phyloP scores from a whole-genome alignment of 345 rosid genomes.

The Alliaria petiolata region DNA sequence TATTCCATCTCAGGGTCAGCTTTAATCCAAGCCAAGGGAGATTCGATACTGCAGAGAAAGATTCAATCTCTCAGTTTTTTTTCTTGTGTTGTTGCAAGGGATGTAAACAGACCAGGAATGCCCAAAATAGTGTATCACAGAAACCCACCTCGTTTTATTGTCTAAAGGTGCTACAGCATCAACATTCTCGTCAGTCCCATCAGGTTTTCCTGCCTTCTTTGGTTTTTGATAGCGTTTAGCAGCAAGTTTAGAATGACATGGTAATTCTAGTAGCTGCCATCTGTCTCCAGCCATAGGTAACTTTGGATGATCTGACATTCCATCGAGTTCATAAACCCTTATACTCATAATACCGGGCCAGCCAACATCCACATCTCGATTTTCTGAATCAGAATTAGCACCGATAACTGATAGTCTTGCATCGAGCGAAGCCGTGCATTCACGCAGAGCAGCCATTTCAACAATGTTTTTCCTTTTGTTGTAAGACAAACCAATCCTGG shows the following conservation, averaged over 20 bases:
- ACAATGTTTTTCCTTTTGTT: conserved; percentile 89
- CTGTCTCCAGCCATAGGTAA: conserved; percentile 91
- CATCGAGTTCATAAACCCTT: conserved; percentile 90
- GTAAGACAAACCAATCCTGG: conserved; percentile 95
- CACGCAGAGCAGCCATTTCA: conserved; percentile 91
- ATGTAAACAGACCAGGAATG: conserved; percentile 20
- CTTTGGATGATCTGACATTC: conserved; percentile 93
- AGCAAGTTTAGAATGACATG: conserved; percentile 93
- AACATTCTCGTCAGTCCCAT: conserved; percentile 87
- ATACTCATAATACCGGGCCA: conserved; percentile 99
- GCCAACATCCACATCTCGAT: conserved; percentile 78
- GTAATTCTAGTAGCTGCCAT: conserved; percentile 96
- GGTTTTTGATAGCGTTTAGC: conserved; percentile 91
- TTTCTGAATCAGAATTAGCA: conserved; percentile 69
- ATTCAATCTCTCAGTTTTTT: conserved; percentile 7
- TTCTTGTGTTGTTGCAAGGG: conserved; percentile 20
- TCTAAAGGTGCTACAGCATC: conserved; percentile 58
- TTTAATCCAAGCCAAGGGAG: conserved; percentile 92
- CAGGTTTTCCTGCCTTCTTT: conserved; percentile 89
- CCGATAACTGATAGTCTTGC: conserved; percentile 45
- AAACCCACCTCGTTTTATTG: conserved; percentile 66
- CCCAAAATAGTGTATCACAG: background rate
- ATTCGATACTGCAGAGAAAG: conserved; percentile 67
- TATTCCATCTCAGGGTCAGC: conserved; percentile 99
- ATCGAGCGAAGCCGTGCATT: conserved; percentile 72